Evolutionary conservation across 495 filamentous ascomycete genomes (phyloP).

Genomic region (Letharia columbiana): DNA sequence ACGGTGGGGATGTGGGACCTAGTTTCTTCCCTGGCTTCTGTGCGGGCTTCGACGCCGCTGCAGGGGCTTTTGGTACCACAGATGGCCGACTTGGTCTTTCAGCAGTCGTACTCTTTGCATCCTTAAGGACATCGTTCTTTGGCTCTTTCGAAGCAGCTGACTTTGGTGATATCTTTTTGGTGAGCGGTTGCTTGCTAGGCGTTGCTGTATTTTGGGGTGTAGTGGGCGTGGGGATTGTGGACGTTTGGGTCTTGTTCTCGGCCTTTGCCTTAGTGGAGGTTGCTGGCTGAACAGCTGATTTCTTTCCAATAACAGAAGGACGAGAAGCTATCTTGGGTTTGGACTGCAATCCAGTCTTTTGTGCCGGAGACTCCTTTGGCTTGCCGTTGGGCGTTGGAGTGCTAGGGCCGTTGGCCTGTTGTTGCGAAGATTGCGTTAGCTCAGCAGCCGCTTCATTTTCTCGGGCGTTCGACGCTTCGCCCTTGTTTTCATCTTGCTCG

Average conservation of each 20-base stretch:
- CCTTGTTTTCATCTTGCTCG: conserved; percentile 12
- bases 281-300: conserved; percentile 4
- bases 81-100: conserved; percentile 11
- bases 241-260: conserved; percentile 4
- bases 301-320: conserved; percentile 3
- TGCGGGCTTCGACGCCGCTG: conserved; percentile 25
- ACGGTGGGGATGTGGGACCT: conserved; percentile 17
- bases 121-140: conserved; percentile 12
- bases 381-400: conserved; percentile 4
- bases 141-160: conserved; percentile 11
- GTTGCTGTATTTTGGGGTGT: conserved; percentile 8
- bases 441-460: conserved; percentile 9
- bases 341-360: conserved; percentile 1
- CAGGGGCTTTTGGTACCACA: conserved; percentile 18
- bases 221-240: conserved; percentile 13
- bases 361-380: conserved; percentile 3
- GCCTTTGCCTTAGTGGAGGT: not conserved
- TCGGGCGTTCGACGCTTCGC: not conserved
- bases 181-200: conserved; percentile 23
- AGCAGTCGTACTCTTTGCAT: not conserved
- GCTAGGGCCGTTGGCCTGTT: conserved; percentile 5
- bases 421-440: conserved; percentile 14
- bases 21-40: conserved; percentile 19
- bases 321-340: conserved; percentile 3
- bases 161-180: conserved; percentile 25